phyloP scores from a whole-genome alignment of 441 rosid species.

The Eugenia klotzschiana region DNA sequence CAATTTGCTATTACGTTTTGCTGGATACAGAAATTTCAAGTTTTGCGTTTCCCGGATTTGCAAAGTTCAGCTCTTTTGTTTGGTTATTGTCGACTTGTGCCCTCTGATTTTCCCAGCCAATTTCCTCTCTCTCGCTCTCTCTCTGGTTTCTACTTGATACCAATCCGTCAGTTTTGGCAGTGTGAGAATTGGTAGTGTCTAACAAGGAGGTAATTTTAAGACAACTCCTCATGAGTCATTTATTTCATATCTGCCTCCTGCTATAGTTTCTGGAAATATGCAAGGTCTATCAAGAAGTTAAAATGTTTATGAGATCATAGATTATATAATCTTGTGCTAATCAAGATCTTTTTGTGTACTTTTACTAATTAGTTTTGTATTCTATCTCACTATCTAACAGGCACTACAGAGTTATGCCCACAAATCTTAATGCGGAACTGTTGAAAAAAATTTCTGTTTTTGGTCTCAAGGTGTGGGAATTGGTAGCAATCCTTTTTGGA shows the following conservation, averaged over 20 bases:
- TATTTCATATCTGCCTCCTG: background rate
- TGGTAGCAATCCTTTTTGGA: background rate
- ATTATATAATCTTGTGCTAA: background rate
- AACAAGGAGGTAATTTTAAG: background rate
- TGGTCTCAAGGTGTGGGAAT: conserved; percentile 5
- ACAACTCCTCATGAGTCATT: background rate
- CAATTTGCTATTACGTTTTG: background rate
- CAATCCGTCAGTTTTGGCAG: background rate
- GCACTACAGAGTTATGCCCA: background rate
- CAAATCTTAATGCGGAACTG: background rate
- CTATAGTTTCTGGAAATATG: background rate
- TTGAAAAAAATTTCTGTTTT: background rate
- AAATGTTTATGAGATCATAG: background rate
- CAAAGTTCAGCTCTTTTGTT: background rate
- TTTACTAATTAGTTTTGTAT: background rate
- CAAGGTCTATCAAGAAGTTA: background rate
- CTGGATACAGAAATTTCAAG: background rate
- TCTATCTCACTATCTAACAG: background rate
- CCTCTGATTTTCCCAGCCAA: background rate
- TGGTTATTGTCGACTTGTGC: background rate
- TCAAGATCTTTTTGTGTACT: background rate
- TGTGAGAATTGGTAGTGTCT: background rate
- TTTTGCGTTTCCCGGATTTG: background rate
- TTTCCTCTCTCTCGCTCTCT: background rate
- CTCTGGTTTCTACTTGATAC: background rate